A percentile compares a stretch with the other conserved stretches of the same genome.
Conservation (phyloP, 1,139 yeast genomes). For the Komagataea norvegica region DNA sequence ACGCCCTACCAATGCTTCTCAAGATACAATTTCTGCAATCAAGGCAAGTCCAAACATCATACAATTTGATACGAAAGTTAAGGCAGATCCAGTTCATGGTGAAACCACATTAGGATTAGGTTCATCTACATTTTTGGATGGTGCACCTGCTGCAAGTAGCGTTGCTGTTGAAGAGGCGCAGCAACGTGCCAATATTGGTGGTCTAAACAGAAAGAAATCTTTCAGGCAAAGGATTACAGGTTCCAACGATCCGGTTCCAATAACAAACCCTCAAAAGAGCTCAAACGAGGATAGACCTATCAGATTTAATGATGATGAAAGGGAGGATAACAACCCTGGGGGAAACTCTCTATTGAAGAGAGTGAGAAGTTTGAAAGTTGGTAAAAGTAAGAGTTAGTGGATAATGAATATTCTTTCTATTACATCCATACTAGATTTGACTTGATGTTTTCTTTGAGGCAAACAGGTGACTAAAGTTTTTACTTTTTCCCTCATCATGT, state of each 20-base stretch:
- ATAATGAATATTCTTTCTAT: neutral
- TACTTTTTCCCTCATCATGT: no score
- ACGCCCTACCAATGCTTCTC: slow-evolving; percentile 13
- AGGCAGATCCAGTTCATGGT: slow-evolving; percentile 78
- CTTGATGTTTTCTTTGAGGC: neutral
- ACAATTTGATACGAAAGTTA: slow-evolving; percentile 65
- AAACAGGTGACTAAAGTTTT: no score
- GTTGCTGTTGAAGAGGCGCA: slow-evolving; percentile 38
- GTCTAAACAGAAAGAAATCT: slow-evolving; percentile 69
- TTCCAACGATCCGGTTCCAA: slow-evolving; percentile 7
- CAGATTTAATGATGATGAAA: slow-evolving; percentile 7
- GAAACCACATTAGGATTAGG: slow-evolving; percentile 84
- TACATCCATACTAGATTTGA: no score
- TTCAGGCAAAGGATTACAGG: slow-evolving; percentile 59
- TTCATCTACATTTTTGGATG: slow-evolving; percentile 87
- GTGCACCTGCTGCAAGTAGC: slow-evolving; percentile 82
- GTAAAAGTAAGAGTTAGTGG: slow-evolving; percentile 25
- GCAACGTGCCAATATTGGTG: slow-evolving; percentile 31
- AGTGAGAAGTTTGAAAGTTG: slow-evolving; percentile 83
- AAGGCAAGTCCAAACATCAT: slow-evolving; percentile 50
- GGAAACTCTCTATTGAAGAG: slow-evolving; percentile 63
- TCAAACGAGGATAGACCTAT: slow-evolving; percentile 29
- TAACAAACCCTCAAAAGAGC: slow-evolving; percentile 3
- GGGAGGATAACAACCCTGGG: slow-evolving; percentile 10
- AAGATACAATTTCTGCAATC: slow-evolving; percentile 34